phyloP scores from a whole-genome alignment of 1,284 basidiomycete genomes.

The Schizopora paradoxa region DNA sequence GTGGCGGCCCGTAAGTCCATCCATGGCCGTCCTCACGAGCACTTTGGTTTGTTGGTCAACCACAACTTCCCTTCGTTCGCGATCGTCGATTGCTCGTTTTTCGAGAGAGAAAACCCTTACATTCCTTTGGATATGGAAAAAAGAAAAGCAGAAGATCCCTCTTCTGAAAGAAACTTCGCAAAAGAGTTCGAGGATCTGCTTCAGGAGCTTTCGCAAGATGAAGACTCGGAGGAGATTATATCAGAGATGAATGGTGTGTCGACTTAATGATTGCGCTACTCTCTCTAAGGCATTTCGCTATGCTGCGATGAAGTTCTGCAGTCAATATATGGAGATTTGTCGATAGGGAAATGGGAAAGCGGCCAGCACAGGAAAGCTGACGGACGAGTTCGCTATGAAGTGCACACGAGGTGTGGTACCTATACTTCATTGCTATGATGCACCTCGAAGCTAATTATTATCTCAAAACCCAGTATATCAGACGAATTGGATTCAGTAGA shows the following conservation, averaged over 20 bases:
- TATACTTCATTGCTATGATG: constrained; percentile 15
- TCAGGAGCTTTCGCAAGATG: constrained; percentile 38
- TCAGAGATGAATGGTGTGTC: constrained; percentile 64
- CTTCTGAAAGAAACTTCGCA: constrained; percentile 21
- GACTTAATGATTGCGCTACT: constrained; percentile 9
- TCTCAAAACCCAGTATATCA: no score
- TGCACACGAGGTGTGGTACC: constrained; percentile 40
- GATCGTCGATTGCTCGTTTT: background rate
- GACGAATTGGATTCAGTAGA: no score
- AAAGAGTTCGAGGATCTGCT: constrained; percentile 43
- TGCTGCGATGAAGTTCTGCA: constrained; percentile 52
- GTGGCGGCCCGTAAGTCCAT: no score
- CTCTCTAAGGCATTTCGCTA: constrained; percentile 21
- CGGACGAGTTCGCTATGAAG: constrained; percentile 61
- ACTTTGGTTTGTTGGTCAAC: no score
- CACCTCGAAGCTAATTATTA: constrained; percentile 22
- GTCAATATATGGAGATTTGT: constrained; percentile 76
- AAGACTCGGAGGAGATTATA: constrained; percentile 51
- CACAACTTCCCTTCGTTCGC: background rate
- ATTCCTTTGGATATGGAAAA: no score
- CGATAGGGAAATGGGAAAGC: constrained; percentile 49
- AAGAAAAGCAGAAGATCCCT: no score
- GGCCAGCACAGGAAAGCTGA: constrained; percentile 27
- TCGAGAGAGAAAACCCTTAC: constrained; percentile 4
- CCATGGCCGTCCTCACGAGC: no score